Base-by-base conservation (phyloP, 2,329 filamentous ascomycete genomes). In the Scedosporium aurantiacum region DNA sequence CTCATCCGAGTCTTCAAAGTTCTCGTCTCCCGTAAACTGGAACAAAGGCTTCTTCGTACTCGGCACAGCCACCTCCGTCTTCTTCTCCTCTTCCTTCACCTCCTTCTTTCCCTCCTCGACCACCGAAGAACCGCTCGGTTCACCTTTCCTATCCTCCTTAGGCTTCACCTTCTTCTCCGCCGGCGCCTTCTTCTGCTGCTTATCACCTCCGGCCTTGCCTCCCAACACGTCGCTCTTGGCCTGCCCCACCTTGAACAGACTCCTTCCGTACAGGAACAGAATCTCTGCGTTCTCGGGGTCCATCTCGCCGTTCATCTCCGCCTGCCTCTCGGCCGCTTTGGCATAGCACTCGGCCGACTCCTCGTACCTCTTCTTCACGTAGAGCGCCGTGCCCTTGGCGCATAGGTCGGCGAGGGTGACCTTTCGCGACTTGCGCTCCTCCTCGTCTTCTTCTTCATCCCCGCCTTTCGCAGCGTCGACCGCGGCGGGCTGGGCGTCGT, bases 171-270 rank as follows among this genome's bases (percentile, higher is more conserved):
- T 43, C 28, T 18, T 40, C 59, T 28, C 58, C 40, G 56, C 60
- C 27, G 63, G 21, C 23, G 61, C 58, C 18, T 64, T 65, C 4
- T 60, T 60, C 21, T 66, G 67, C 3, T 70, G 67, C 57, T 58
- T 61, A 18, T 79, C 75, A 74, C 85, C 74, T 69, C 81, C 73
- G 21, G 92, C 88, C 69, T 88, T 89, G 40, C 89, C 90, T 62
- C 94, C 94, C 41, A 99, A 80, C 25, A 99, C 92, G 70, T 97
- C 92, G 71, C 91, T 97, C 74, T 96, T 96, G 72, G 85, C 87
- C 72, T 97, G 89, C 32, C 92, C 94, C 63, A 97, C 89, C 73
- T 92, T 92, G 80, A 96, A 97, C 21, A 99, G 78, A 62, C 91
- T 91, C 71, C 93, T 90, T 14, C 94, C 94, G 74, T 99, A 99